Evolutionary conservation across 306 rosid species (phyloP).

Genomic region (Hylodesmum podocarpum): DNA sequence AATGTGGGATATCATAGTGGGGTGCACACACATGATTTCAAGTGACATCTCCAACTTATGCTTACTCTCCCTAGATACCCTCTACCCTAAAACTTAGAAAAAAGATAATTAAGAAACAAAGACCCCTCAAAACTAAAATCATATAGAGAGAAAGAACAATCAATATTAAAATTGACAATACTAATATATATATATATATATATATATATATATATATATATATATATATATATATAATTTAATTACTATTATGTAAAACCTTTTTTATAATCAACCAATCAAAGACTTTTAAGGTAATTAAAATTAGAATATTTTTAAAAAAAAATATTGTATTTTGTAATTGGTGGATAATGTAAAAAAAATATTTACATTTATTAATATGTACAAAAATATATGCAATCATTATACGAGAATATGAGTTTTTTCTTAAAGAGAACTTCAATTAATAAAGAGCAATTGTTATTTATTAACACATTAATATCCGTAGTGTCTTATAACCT

Average conservation of each 20-base stretch:
- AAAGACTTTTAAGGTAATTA: no score
- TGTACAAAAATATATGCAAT: not conserved
- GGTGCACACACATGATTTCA: conserved; percentile 48
- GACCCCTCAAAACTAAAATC: conserved; percentile 21
- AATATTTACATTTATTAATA: no score
- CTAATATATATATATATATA: no score
- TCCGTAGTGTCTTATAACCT: not conserved
- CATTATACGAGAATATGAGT: not conserved
- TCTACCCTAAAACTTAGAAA: conserved; percentile 19
- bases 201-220: no score
- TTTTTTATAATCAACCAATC: no score
- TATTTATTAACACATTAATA: not conserved
- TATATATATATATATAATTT: no score
- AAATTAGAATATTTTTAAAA: no score
- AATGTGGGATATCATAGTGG: conserved; percentile 54
- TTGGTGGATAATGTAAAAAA: no score
- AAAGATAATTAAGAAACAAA: not conserved
- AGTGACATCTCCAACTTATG: conserved; percentile 43
- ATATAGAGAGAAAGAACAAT: not conserved
- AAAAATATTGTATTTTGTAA: no score
- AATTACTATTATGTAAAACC: no score
- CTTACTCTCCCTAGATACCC: conserved; percentile 31
- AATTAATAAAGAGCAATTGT: not conserved
- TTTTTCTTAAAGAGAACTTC: not conserved
- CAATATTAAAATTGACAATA: not conserved